Evolutionary conservation across 768 basidiomycete genomes (phyloP), one percentile per base, ranked within the genome.

Genomic region (Leccinum boreale): DNA sequence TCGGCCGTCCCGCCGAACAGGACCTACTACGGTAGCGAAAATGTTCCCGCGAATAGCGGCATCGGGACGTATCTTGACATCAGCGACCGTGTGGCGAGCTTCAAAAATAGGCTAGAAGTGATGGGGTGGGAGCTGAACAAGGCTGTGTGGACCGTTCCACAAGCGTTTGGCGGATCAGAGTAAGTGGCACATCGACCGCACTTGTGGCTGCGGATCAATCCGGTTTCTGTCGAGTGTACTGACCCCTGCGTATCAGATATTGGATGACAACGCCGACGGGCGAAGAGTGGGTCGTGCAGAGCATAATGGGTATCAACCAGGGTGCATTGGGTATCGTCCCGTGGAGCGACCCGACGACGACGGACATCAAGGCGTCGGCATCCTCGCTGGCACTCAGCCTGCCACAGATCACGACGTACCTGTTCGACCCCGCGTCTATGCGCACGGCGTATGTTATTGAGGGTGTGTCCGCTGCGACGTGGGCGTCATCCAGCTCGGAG

Each of bases 61-160:
- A 53, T 72, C 17, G 70, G 70, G 7, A 53, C 67, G 0, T 87
- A 89, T 62, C 80, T 84, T 58, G 89, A 92, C 65, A 84, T 91
- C 53, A 80, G 84, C 11, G 77, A 75, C 0, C 77, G 89, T 31
- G 83, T 90, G 76, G 84, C 88, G 51, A 79, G 85, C 57, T 90
- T 86, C 72, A 73, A 72, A 50, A 73, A 84, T 50, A 77, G 88
- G 21, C 64, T 86, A 15, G 79, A 82, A 58, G 76, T 81, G 50
- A 80, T 86, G 60, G 87, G 86, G 2, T 87, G 87, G 84, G 84
- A 85, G 61, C 74, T 82, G 11, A 82, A 79, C 5, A 85, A 88
- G 67, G 81, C 86, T 1, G 78, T 90, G 0, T 92, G 90, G 91
- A 84, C 85, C 2, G 90, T 92, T 1, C 87, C 89, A 0, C 90